phyloP scores from a whole-genome alignment of 2,329 filamentous ascomycete species.

The Seiridium cupressi region DNA sequence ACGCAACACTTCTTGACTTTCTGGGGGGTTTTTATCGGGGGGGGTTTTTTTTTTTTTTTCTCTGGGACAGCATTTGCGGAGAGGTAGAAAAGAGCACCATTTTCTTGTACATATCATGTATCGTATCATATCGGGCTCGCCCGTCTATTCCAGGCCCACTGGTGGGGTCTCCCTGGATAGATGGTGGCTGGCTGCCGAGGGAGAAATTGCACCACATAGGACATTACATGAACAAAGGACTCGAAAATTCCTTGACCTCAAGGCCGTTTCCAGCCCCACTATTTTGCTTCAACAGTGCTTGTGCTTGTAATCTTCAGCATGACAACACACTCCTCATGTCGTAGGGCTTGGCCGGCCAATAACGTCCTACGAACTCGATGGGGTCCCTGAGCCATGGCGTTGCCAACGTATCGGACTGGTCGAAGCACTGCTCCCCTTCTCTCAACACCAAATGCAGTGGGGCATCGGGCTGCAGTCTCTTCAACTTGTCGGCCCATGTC shows the following conservation, averaged over 20 bases:
- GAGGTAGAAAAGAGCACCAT: background rate
- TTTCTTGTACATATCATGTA: background rate
- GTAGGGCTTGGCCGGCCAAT: constrained; percentile 3
- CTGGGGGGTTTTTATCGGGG: background rate
- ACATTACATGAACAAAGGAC: too few species aligned
- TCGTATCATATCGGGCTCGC: background rate
- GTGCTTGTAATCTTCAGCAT: background rate
- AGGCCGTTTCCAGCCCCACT: too few species aligned
- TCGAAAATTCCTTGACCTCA: too few species aligned
- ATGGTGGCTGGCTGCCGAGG: background rate
- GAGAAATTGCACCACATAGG: too few species aligned
- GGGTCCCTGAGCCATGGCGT: constrained; percentile 10
- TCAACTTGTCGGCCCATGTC: constrained; percentile 10
- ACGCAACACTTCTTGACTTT: background rate
- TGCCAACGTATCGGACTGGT: constrained; percentile 6
- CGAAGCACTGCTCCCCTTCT: constrained; percentile 11
- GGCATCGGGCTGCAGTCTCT: constrained; percentile 9
- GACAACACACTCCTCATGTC: background rate
- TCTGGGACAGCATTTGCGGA: background rate
- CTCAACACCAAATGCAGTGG: constrained; percentile 4
- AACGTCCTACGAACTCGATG: constrained; percentile 8
- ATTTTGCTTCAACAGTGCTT: too few species aligned
- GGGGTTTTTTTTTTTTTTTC: background rate
- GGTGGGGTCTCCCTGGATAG: background rate
- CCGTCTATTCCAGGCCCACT: background rate